A percentile compares a stretch with the other conserved stretches of the same genome.
These are phyloP conservation scores for Aspergillus sergii DNA, from an alignment of 2,329 filamentous ascomycete species.

Conservation along the genomic window DNA sequence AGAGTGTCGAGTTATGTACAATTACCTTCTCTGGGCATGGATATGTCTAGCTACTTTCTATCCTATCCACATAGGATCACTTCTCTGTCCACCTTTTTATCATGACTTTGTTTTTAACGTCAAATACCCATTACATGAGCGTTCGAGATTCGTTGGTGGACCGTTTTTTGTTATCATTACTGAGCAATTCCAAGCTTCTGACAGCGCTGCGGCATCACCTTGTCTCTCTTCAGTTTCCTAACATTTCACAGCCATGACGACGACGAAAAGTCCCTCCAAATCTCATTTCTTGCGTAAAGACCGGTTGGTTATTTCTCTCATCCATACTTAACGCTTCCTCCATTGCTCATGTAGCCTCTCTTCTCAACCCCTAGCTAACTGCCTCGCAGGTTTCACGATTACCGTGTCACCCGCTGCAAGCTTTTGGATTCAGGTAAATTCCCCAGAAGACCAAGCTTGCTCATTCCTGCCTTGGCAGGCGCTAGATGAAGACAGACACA, in stretches of 20 bases:
- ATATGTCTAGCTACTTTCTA: neutral
- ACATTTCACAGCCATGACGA: neutral
- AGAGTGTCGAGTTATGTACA: neutral
- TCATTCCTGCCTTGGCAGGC: neutral
- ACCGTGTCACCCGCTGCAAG: neutral
- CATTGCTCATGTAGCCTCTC: neutral
- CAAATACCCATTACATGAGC: slow-evolving; percentile 24
- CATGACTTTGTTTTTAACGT: slow-evolving; percentile 16
- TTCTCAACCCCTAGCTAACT: neutral
- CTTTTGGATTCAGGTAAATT: neutral
- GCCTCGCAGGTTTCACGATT: neutral
- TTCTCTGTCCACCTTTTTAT: neutral
- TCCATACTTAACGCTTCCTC: neutral
- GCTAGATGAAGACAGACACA: neutral
- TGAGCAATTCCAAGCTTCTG: slow-evolving; percentile 3
- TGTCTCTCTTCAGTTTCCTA: neutral
- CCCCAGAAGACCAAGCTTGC: neutral
- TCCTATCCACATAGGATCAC: neutral
- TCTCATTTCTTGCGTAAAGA: neutral
- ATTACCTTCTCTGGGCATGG: neutral
- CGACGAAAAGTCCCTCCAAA: neutral
- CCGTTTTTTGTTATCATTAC: neutral
- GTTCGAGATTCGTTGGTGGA: slow-evolving; percentile 6
- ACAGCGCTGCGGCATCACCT: neutral
- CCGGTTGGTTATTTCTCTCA: neutral